Base-by-base conservation (phyloP, 2,329 filamentous ascomycete species). In the Penicillium frequentans region DNA sequence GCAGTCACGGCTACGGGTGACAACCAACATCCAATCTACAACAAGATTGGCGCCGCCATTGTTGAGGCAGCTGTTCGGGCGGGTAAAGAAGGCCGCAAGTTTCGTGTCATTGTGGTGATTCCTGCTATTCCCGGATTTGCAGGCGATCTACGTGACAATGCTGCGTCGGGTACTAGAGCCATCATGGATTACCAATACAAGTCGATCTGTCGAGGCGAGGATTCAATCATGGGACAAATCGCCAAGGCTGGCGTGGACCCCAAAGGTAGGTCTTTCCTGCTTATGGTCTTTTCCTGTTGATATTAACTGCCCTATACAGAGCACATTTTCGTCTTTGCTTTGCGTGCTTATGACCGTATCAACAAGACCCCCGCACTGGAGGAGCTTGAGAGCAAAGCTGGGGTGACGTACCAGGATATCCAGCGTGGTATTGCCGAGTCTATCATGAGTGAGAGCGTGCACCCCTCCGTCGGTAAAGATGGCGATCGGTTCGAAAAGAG, bases 151-250 rank as follows among this genome's bases (percentile, higher is more conserved):
- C 82, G 93, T 55, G 86, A 92, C 13, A 87, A 90, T 65, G 91
- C 90, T 21, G 93, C 93, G 0, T 85, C 86, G 1, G 93, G 93
- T 10, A 98, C 93, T 0, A 79, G 91, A 49, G 93, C 93, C 11
- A 99, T 98, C 68, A 98, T 99, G 91, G 93, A 98, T 72, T 98
- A 96, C 70, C 95, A 98, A 72, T 99, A 95, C 81, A 96, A 96
- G 76, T 96, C 91, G 0, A 96, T 99, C 63, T 91, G 89, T 69
- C 88, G 95, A 45, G 95, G 95, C 6, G 89, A 96, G 62, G 82
- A 98, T 70, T 96, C 91, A 5, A 98, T 99, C 52, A 95, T 90
- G 66, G 91, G 85, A 39, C 88, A 90, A 69, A 86, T 97, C 57
- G 80, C 81, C 56, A 85, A 84, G 7, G 81, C 90, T 60, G 92